Conservation (phyloP, 345 rosid species). For the Populus euphratica region DNA sequence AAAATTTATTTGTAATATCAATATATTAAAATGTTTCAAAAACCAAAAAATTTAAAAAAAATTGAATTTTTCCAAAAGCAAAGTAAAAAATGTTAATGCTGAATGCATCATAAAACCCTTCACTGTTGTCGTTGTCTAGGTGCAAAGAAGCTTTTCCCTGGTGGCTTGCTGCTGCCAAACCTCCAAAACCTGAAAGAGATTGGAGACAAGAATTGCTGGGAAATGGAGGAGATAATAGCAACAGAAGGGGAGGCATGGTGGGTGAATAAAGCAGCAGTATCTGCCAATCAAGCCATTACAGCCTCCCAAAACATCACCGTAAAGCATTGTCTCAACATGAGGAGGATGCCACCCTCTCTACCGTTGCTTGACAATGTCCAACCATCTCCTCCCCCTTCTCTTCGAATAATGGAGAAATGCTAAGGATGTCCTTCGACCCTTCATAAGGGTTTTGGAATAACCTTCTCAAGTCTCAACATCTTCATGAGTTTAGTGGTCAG, state of each 20-base stretch:
- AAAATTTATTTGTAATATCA: too few species aligned
- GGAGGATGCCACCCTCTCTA: slow-evolving; percentile 15
- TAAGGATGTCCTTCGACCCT: not conserved
- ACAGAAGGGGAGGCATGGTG: not conserved
- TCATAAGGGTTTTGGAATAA: not conserved
- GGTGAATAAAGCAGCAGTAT: not conserved
- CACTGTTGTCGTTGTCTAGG: too few species aligned
- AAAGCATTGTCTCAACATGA: slow-evolving; percentile 20
- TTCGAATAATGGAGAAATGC: slow-evolving; percentile 18
- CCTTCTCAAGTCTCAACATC: too few species aligned
- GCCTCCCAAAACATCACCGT: not conserved
- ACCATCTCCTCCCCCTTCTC: slow-evolving; percentile 13
- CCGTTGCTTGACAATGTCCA: slow-evolving; percentile 5
- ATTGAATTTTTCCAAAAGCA: too few species aligned
- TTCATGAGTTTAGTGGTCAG: too few species aligned
- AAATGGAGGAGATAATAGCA: slow-evolving; percentile 24
- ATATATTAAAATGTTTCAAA: too few species aligned
- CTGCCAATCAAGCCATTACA: not conserved
- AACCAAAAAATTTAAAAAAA: too few species aligned
- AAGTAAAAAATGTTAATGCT: too few species aligned
- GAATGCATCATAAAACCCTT: too few species aligned
- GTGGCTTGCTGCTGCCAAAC: not conserved
- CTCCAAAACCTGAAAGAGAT: slow-evolving; percentile 19
- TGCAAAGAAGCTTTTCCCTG: not conserved
- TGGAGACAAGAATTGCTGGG: not conserved